These are phyloP conservation scores for sweet orange (Citrus sinensis) DNA, from an alignment of 345 rosid species.

Conservation along the genomic window DVS_A1.0 CM039166.1:1068001-1068500, in stretches of 20 bases:
- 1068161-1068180: not conserved
- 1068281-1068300: not conserved
- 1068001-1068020: not conserved
- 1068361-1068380: not conserved
- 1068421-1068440: not conserved
- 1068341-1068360: not conserved
- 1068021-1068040: not conserved
- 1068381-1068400: not conserved
- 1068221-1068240: not conserved
- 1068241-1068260: not conserved
- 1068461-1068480: not conserved
- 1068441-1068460: not conserved
- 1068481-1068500: not conserved
- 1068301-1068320: not conserved
- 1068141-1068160: not conserved
- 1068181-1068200: not conserved
- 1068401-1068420: not conserved
- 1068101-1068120: not conserved
- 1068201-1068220: not conserved
- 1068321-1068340: not conserved
- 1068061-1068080: not conserved
- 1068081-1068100: not conserved
- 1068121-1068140: not conserved
- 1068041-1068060: not conserved
- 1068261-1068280: not conserved